phyloP scores from a whole-genome alignment of 2,329 filamentous ascomycete genomes.

The Chaetomiaceae sp. region DNA sequence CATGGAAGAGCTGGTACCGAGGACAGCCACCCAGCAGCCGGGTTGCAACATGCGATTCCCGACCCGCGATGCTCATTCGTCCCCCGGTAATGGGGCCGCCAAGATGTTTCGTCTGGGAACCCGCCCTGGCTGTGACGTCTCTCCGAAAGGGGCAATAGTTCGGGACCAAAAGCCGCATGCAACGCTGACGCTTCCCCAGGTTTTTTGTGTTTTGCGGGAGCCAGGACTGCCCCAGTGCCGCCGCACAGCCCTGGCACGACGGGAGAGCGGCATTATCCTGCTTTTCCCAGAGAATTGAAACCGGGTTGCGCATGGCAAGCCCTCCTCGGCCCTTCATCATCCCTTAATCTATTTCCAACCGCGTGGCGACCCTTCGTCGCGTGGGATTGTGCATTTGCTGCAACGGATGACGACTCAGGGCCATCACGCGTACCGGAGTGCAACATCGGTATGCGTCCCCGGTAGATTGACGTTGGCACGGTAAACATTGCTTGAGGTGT shows the following conservation, averaged over 20 bases:
- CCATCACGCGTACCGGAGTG: not conserved
- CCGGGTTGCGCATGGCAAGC: slow-evolving; percentile 5
- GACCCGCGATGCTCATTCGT: slow-evolving; percentile 9
- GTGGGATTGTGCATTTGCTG: slow-evolving; percentile 1
- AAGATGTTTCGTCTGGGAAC: slow-evolving; percentile 10
- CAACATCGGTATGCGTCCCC: not conserved
- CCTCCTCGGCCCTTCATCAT: not conserved
- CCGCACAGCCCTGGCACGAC: not conserved
- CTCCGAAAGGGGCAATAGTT: slow-evolving; percentile 8
- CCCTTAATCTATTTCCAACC: slow-evolving; percentile 12
- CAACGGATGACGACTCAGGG: not conserved
- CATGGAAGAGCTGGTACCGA: slow-evolving; percentile 22
- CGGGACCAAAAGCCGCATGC: slow-evolving; percentile 17
- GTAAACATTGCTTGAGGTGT: too few relatives aligned
- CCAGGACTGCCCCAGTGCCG: not conserved
- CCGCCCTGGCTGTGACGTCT: not conserved
- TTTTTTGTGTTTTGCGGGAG: not conserved
- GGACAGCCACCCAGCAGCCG: not conserved
- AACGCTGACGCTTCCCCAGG: slow-evolving; percentile 3
- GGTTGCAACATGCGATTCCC: slow-evolving; percentile 7
- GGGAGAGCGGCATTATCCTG: slow-evolving; percentile 6
- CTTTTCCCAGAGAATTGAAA: too few relatives aligned
- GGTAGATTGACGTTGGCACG: too few relatives aligned
- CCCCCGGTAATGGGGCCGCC: not conserved
- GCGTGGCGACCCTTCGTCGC: slow-evolving; percentile 2